Evolutionary conservation across 2,329 filamentous ascomycete species (phyloP), one percentile per base, ranked within the genome.

Genomic region (Nannizziopsis barbatae): DNA sequence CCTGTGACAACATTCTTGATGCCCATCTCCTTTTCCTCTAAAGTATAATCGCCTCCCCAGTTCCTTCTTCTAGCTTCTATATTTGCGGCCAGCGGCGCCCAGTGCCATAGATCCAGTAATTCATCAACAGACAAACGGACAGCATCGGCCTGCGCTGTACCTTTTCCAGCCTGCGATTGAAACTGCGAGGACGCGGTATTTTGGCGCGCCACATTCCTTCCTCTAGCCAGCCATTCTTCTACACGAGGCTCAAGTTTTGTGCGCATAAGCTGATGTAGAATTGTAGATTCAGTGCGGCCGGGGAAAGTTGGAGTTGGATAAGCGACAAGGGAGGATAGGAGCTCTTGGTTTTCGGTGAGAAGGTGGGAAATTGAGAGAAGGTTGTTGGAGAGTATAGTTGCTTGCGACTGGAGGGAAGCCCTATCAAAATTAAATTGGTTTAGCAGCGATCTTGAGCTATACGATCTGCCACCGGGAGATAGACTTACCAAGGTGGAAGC

Each of bases 161-260:
- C 22, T 30, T 15, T 39, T 17, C 20, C 39, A 3, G 6, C 27
- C 11, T 46, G 18, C 10, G 35, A 22, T 8, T 41, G 40, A 5
- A 40, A 3, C 15, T 44, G 41, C 33, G 41, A 42, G 3, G 41
- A 45, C 35, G 41, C 35, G 17, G 30, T 37, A 17, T 50, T 46
- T 9, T 56, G 50, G 44, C 42, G 54, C 32, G 53, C 57, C 39
- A 71, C 71, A 22, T 70, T 69, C 50, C 77, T 75, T 1, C 80
- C 83, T 45, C 79, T 70, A 17, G 79, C 76, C 20, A 90, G 80
- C 68, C 83, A 81, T 49, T 81, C 79, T 61, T 89, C 84, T 14
- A 88, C 80, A 18, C 78, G 74, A 0, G 86, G 85, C 56, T 92
- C 86, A 42, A 88, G 75, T 62, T 92, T 92, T 67, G 92, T 93